These are phyloP conservation scores for Aspergillus unguis DNA, from an alignment of 2,329 filamentous ascomycete genomes.

Conservation along the genomic window DNA sequence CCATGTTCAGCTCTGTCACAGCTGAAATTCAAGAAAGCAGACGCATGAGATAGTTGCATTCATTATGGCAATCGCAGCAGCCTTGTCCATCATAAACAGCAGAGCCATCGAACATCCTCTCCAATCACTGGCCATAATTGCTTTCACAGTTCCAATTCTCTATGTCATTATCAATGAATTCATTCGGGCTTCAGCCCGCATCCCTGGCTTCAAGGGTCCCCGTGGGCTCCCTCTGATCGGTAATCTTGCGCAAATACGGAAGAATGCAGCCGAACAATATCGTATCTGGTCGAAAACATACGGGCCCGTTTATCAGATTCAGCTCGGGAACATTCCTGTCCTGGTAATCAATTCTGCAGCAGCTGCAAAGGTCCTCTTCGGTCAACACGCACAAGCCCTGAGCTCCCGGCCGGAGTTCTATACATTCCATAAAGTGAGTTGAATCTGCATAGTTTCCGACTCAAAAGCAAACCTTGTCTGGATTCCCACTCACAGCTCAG, in stretches of 20 bases:
- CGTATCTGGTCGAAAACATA: conserved; percentile 52
- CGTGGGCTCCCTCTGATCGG: conserved; percentile 53
- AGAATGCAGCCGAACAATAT: conserved; percentile 57
- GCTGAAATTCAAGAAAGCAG: not conserved
- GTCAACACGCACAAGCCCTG: conserved; percentile 52
- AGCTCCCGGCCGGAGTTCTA: conserved; percentile 58
- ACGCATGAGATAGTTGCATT: not conserved
- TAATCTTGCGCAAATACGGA: conserved; percentile 54
- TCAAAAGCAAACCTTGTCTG: not conserved
- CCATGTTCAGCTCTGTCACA: not conserved
- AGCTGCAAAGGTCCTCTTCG: conserved; percentile 51
- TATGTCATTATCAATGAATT: conserved; percentile 52
- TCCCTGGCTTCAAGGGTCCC: conserved; percentile 50
- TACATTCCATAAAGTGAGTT: conserved; percentile 55
- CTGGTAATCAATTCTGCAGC: conserved; percentile 56
- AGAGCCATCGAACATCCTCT: conserved; percentile 19
- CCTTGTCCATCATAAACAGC: conserved; percentile 22
- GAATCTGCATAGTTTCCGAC: not conserved
- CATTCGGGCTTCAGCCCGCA: conserved; percentile 44
- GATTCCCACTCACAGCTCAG: not conserved
- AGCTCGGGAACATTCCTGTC: conserved; percentile 56
- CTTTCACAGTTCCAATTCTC: conserved; percentile 34
- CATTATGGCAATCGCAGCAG: conserved; percentile 28
- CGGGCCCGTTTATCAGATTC: conserved; percentile 55
- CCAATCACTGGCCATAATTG: conserved; percentile 20